Base-by-base conservation (phyloP, 148 eudicot genomes). In the Silene uniflora region DNA sequence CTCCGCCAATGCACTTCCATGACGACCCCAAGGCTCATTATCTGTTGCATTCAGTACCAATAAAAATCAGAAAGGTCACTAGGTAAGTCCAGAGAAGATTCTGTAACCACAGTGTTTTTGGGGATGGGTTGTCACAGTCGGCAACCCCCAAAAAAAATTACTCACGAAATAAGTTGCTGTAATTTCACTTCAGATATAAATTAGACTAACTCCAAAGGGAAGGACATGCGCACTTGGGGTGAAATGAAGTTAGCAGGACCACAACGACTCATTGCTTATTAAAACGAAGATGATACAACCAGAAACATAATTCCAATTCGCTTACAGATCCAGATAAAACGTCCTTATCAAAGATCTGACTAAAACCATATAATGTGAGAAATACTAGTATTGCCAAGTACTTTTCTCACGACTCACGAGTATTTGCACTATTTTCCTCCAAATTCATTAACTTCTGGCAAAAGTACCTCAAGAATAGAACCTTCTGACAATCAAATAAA, bases 1-100 rank as follows among this genome's bases (percentile, higher is more conserved):
- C 84, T 93, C 94, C 58, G 94, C 90, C 72, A 93, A 85, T 69
- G 88, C 94, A 67, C 94, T 91, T 81, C 98, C 98, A 84, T 93
- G 98, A 82, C 97, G 98, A 83, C 97, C 98, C 97, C 97, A 93
- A 73, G 98, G 92, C 79, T 91, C 98, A 78, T 89, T 88, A 82
- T 93, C 94, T 19, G 98, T 93, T 72, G 98, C 98, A 89, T 95
- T 97, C 81, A 92, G 76, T 27, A 95, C 98, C 98, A 92, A 76
- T 35, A 10, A 69, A 62, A 73, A 75, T 32, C 72, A 74, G 17
- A 10, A 9, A 27, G 12, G 52, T 69, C 82, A 70, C 71, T 39
- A 49, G 16, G 10, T 55, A 10, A 65, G 69, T 6, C 59, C 69
- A 24, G 14, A 62, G 14, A 27, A 2, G 44, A 19, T 2, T 11